Base-by-base conservation (phyloP, 2,329 filamentous ascomycete genomes). In the Macrophomina tecta region DNA sequence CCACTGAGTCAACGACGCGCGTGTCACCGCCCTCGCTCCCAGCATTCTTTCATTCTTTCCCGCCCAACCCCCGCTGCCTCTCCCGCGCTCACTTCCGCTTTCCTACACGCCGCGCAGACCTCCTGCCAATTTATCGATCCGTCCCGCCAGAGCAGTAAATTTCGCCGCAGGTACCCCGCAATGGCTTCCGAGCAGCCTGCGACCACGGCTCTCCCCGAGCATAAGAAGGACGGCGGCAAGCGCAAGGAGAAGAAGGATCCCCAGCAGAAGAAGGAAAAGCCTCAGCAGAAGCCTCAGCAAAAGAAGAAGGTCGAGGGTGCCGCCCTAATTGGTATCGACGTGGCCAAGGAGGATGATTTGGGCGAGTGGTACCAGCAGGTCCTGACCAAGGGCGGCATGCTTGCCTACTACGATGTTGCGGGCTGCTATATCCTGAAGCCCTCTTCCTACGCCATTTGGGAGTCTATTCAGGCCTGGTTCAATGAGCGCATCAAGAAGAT, bases 321-420 rank as follows among this genome's bases (percentile, higher is more conserved):
- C 63, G 86, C 86, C 64, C 77, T 96, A 71, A 96, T 95, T 73
- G 94, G 94, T 70, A 97, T 97, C 75, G 95, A 94, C 70, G 89
- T 91, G 68, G 86, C 87, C 70, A 98, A 97, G 82, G 84, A 90
- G 58, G 90, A 91, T 56, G 93, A 98, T 82, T 95, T 99, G 78
- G 86, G 92, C 61, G 89, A 90, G 80, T 99, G 95, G 95, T 99
- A 99, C 82, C 93, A 97, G 82, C 94, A 99, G 82, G 92, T 98
- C 69, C 91, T 99, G 67, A 89, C 94, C 76, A 99, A 99, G 87
- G 92, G 93, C 73, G 93, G 97, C 78, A 92, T 99, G 91, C 90
- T 98, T 74, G 94, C 97, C 76, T 99, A 97, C 87, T 98, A 97
- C 76, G 91, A 97, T 82, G 94, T 98, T 69, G 92, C 94, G n/a